These are phyloP conservation scores for Curvularia sp. DNA, from an alignment of 2,329 filamentous ascomycete genomes.

Conservation along the genomic window DNA sequence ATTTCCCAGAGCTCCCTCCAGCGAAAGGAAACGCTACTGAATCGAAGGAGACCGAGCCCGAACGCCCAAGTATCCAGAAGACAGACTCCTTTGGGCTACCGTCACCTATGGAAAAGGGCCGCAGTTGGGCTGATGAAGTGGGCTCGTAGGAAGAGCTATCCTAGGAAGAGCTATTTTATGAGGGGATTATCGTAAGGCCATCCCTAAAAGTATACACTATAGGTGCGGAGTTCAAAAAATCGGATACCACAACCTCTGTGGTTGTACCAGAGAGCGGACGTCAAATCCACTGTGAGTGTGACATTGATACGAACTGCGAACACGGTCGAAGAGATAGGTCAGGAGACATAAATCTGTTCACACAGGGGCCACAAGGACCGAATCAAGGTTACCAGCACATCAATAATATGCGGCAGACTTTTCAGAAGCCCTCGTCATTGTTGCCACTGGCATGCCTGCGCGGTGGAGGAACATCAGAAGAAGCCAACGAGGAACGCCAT, in stretches of 20 bases:
- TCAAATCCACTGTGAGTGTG: background rate
- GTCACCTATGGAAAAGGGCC: slow-evolving; percentile 39
- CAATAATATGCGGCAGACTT: background rate
- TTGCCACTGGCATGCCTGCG: background rate
- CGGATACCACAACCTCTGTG: background rate
- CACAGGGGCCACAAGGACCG: background rate
- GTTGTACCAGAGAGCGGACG: background rate
- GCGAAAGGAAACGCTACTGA: slow-evolving; percentile 31
- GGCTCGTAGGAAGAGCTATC: slow-evolving; percentile 29
- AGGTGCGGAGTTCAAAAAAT: background rate
- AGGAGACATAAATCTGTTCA: background rate
- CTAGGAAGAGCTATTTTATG: slow-evolving; percentile 22
- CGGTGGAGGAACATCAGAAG: background rate
- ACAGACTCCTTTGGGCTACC: slow-evolving; percentile 44
- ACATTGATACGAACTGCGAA: background rate
- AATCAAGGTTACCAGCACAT: background rate
- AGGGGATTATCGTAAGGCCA: background rate
- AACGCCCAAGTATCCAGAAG: slow-evolving; percentile 38
- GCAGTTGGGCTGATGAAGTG: slow-evolving; percentile 57
- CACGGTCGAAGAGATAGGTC: background rate
- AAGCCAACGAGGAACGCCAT: background rate
- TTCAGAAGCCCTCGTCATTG: background rate
- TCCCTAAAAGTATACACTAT: background rate
- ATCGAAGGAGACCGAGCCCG: slow-evolving; percentile 28
- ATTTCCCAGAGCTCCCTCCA: slow-evolving; percentile 56